Percentiles rank a stretch among this genome's conserved stretches.
These are phyloP conservation scores for Dactylellina sp. DNA, from an alignment of 2,329 filamentous ascomycete species.

Conservation along the genomic window DNA sequence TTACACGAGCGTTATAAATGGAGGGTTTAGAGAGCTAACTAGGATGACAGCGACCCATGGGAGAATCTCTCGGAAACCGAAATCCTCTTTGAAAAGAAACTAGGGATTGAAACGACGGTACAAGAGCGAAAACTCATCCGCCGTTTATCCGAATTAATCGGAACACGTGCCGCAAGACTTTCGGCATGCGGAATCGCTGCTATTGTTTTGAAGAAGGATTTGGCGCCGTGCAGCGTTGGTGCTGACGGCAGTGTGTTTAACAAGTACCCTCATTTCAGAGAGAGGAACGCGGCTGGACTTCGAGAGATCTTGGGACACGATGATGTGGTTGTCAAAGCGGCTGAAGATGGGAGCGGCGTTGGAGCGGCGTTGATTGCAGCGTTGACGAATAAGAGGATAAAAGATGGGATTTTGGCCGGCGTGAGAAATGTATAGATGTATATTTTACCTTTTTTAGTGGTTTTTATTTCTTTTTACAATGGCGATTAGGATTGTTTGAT, in stretches of 20 bases:
- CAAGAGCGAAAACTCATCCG: conserved; percentile 90
- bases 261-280: conserved; percentile 99
- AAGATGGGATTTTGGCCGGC: conserved; percentile 73
- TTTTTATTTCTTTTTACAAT: neutral
- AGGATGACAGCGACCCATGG: conserved; percentile 77
- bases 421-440: conserved; percentile 63
- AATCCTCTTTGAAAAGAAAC: conserved; percentile 81
- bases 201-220: conserved; percentile 96
- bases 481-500: conserved; percentile 7
- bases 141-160: conserved; percentile 90
- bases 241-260: conserved; percentile 98
- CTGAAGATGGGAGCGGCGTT: conserved; percentile 97
- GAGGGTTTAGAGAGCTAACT: neutral
- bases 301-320: conserved; percentile 93
- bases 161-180: conserved; percentile 90
- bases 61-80: conserved; percentile 92
- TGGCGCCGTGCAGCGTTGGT: conserved; percentile 88
- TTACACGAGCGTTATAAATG: neutral
- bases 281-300: conserved; percentile 85
- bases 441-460: conserved; percentile 1
- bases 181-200: conserved; percentile 95
- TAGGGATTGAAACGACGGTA: conserved; percentile 76
- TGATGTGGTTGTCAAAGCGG: conserved; percentile 76
- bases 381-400: conserved; percentile 74
- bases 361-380: conserved; percentile 93